Evolutionary conservation across 257 asterid species (phyloP).

Genomic region (Solanum habrochaites): DNA sequence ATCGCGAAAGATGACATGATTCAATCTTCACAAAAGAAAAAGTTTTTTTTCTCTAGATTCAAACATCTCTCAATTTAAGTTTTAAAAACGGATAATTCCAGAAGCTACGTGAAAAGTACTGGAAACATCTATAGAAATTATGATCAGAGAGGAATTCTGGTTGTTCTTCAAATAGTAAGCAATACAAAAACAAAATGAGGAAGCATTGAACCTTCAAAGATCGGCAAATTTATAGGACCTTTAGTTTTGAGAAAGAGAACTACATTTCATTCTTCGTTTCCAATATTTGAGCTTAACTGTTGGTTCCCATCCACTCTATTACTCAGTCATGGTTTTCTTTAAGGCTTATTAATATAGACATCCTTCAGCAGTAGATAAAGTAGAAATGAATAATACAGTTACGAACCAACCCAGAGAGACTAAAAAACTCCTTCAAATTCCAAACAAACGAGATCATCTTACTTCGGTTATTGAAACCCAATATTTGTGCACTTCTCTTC

Average conservation of each 20-base stretch:
- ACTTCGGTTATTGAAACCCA: not conserved
- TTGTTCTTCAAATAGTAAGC: not conserved
- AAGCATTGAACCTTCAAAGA: not conserved
- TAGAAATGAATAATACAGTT: not conserved
- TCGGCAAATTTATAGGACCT: not conserved
- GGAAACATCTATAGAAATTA: not conserved
- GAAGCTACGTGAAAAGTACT: not conserved
- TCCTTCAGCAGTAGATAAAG: not conserved
- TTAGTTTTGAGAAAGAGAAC: not conserved
- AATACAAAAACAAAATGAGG: not conserved
- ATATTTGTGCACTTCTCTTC: not conserved
- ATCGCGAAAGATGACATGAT: not conserved
- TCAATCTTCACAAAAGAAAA: not conserved
- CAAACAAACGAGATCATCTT: not conserved
- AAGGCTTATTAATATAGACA: not conserved
- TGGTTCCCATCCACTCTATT: not conserved
- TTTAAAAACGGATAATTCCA: not conserved
- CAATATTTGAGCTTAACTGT: not conserved
- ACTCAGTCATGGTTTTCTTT: not conserved
- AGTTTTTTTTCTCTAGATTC: not conserved
- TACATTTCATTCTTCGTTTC: not conserved
- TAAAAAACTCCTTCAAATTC: not conserved
- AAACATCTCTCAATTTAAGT: not conserved
- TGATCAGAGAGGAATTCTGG: not conserved
- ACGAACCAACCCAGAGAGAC: not conserved